Base-by-base conservation (phyloP, 805 yeast species). In the Priceomyces medius region DNA sequence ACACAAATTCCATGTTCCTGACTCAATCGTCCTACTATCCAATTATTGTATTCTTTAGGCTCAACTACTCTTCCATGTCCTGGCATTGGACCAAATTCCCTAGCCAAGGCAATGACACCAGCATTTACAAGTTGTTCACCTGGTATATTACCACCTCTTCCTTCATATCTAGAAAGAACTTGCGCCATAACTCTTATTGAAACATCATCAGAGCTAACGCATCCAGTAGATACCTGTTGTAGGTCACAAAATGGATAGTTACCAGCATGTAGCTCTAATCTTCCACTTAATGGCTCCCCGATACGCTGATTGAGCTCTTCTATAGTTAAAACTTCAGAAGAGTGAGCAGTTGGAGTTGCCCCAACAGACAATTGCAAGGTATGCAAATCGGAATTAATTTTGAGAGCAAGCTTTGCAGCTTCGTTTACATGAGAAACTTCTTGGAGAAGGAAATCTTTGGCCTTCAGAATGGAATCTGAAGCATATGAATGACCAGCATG, bases 401-500 rank as follows among this genome's bases (percentile, higher is more conserved):
- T 39, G 23, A 44, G 44, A 1, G 76, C 74, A 27, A 54, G 44
- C 42, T 59, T 46, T 29, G 76, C 76, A 2, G 88, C 91, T 7
- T 55, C 56, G 47, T 78, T 74, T 3, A 79, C 87, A 28, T 77
- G 74, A 4, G 53, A 55, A 27, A 85, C 68, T 51, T 86, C 95
- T 19, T 74, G 74, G n/a, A 75, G 36, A 26, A 86, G 59, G 28
- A 60, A 67, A 2, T 53, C 54, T 39, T 70, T 70, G 0, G 87
- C 85, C 21, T 71, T 71, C 1, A 66, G 66, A 20, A 63, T 56
- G 13, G 71, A 59, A 5, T 61, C 58, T 0, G 83, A 66, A 1
- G 64, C 64, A 53, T 86, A 86, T 0, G 90, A 81, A 54, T 82
- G 86, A 2, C 95, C 95, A 1, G 88, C 86, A 63, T 86, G 93